Base-by-base conservation (phyloP, 75 land plant species). In the Selaginella moellendorffii region DNA sequence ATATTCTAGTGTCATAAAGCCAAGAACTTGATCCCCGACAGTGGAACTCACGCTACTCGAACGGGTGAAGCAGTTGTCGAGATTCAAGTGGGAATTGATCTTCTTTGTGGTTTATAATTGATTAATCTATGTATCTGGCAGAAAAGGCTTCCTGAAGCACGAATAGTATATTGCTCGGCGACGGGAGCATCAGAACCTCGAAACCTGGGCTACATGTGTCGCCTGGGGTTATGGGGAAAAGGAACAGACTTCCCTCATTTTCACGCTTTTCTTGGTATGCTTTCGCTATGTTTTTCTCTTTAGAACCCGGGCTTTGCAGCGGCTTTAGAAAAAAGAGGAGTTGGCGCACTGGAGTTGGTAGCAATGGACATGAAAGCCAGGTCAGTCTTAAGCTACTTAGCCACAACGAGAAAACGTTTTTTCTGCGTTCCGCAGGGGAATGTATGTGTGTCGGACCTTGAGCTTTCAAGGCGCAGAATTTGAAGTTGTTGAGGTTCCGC, bases 281-380 rank as follows among this genome's bases (percentile, higher is more conserved):
- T 19, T 36, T 60, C 24, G 1, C 62, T 24, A 12, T 54, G 17
- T 0, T 10, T 42, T 2, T 24, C 23, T 14, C 61, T n/a, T n/a
- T n/a, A n/a, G n/a, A n/a, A 62, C 14, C 18, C 10, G 19, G 24
- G 29, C 21, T 66, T 18, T 66, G 27, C 27, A 21, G 19, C 8
- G 14, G 86, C 93, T 22, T 72, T 91, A 30, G 97, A 91, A 21
- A 91, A 88, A 78, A 84, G 97, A 21, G 97, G 97, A 75, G 93
- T 91, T 72, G 97, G 97, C 46, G 93, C 97, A 31, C 73, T 91
- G 8, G 97, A 91, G 71, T 93, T 91, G 79, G 97, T 91, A 65
- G 97, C 97, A 30, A 91, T 91, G 97, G 97, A 91, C 77, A 91
- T 91, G 97, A 91, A 91, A 73, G 86, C 97, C 53, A 85, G 93